Evolutionary conservation across 148 eudicot species (phyloP), one percentile per base, ranked within the genome.

Genomic region (Agrostemma githago): DNA sequence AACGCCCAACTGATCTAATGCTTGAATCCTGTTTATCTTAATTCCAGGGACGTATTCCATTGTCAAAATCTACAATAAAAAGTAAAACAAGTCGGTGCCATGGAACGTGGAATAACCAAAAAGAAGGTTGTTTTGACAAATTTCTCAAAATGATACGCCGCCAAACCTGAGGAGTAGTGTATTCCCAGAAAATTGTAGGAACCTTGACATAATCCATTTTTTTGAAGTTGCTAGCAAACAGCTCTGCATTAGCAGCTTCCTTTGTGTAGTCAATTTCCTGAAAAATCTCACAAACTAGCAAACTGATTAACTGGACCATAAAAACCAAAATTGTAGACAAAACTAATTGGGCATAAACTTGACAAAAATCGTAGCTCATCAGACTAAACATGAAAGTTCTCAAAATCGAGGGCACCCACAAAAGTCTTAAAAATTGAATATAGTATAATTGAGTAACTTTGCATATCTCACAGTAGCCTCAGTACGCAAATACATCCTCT

Each of bases 11-110:
- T 95, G 85, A 81, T 95, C 98, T 74, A 95, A 79, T 43, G 96
- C 96, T 89, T 92, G 80, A 77, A 92, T 92, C 83, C 98, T 89
- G 84, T 95, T 95, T 83, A 95, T 95, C 84, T 95, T 95, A 72
- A 95, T 95, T 70, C 98, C 98, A 6, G 98, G 98, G 66, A 95
- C 97, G 85, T 95, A 95, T 86, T 95, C 98, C 98, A 95, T 95
- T 9, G 96, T 88, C 77, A 95, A 84, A 71, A 95, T 89, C 98
- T 95, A 67, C 62, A 74, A 51, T 73, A 70, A 82, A 82, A 79
- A 76, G 41, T n/a, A 26, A 58, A 71, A 34, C 59, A 70, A 14
- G 42, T 70, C 61, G 80, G 58, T 75, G 69, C 82, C 65, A 71
- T 20, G 71, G 62, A 59, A 72, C 79, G 74, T 72, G 74, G 56